Base-by-base conservation (phyloP, 257 asterid genomes). In the Catharanthus roseus region DNA sequence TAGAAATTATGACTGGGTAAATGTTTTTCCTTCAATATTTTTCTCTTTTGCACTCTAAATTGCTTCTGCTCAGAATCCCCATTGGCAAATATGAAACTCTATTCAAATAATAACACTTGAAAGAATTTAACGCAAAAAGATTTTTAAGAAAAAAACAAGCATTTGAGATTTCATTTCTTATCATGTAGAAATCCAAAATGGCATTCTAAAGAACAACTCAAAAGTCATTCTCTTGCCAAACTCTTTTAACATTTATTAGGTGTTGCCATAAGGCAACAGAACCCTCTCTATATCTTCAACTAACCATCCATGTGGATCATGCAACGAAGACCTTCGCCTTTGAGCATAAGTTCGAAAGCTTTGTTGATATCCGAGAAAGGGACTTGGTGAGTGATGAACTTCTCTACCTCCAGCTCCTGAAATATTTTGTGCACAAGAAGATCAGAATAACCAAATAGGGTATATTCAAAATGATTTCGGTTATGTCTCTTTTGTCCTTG, bases 341-440 rank as follows among this genome's bases (percentile, higher is more conserved):
- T 67, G 8, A 80, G 75, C 85, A 80, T 83, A 55, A 65, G 74
- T 10, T 83, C 86, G 67, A 83, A 80, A 2, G 84, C 85, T 65
- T 77, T 82, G 77, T 82, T 82, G 42, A 82, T 82, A 62, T 82
- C 86, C 1, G 80, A 19, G 55, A 82, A 82, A 9, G 82, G 39
- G 8, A 77, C 73, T 64, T 79, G 70, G 53, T 77, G 86, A 26
- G 86, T 82, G 55, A 82, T 77, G 55, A 82, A 82, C 56, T 82
- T 82, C 47, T 82, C 86, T 78, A 82, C 34, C 72, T 80, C 84
- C 13, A 82, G 75, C 61, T 82, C 84, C 86, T 77, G 65, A 8
- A 67, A n/a, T 19, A 3, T 57, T 11, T 28, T 9, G 0, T 42
- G 39, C 10, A 21, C 15, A 19, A 68, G 6, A 26, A n/a, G n/a